Evolutionary conservation across 208 protist genomes (phyloP), one percentile per base, ranked within the genome.

Genomic region (Blechomonas ayalai): DNA sequence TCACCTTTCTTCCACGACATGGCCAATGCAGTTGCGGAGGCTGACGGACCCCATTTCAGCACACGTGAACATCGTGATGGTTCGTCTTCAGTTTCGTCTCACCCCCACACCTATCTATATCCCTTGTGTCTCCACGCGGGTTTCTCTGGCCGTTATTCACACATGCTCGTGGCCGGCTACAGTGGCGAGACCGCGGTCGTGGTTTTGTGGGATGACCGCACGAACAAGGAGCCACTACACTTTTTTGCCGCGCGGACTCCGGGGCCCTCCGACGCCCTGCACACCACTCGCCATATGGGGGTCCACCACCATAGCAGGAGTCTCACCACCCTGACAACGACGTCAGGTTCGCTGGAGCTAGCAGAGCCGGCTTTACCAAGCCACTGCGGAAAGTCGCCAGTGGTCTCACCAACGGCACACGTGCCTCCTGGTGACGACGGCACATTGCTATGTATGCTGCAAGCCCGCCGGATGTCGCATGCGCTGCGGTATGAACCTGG

Each of bases 61-160:
- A n/a, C n/a, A n/a, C n/a, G n/a, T n/a, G n/a, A n/a, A n/a, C n/a
- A n/a, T n/a, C n/a, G n/a, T n/a, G n/a, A n/a, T n/a, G n/a, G n/a
- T n/a, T n/a, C n/a, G n/a, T n/a, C n/a, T n/a, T n/a, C n/a, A n/a
- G n/a, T n/a, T n/a, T n/a, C n/a, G n/a, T n/a, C n/a, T n/a, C n/a
- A n/a, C n/a, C n/a, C n/a, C n/a, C n/a, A n/a, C n/a, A n/a, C n/a
- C n/a, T n/a, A n/a, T n/a, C n/a, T n/a, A n/a, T n/a, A 45, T 12
- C 22, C 46, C 3, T 9, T 53, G 1, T 67, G 60, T 32, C 39
- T 67, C 10, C 60, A 67, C 27, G 46, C 59, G 34, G 45, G 63
- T 35, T 83, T 84, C 59, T 69, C 74, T 13, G 59, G 65, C n/a
- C 73, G 82, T 9, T 90, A 82, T 41, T 56, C 76, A 1, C 59